Base-by-base conservation (phyloP, 495 filamentous ascomycete genomes). In the Corynascus novoguineensis region DNA sequence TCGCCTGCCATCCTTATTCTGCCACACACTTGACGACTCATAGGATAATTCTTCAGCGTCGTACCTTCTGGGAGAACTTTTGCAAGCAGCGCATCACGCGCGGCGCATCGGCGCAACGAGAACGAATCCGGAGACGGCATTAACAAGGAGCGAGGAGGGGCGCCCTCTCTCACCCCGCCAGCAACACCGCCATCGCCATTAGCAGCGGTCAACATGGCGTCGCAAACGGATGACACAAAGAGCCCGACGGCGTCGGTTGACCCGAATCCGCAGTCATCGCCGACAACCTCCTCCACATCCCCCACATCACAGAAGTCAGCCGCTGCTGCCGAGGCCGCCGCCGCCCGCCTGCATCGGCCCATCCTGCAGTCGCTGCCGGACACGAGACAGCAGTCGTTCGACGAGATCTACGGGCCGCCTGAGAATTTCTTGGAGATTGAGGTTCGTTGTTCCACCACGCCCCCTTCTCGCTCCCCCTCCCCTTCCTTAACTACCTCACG, bases 361-460 rank as follows among this genome's bases (percentile, higher is more conserved):
- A 86, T 79, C 58, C 85, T 91, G 86, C 85, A 89, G 75, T 84
- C 87, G 55, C 85, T 92, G 75, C 88, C 88, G 14, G 87, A 90
- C 72, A 85, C 85, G 64, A 88, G 92, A 60, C 83, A 86, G 69
- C 93, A 98, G 78, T 90, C 86, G 64, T 98, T 96, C 67, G 93
- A 98, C 75, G 93, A 98, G 81, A 96, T 97, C 70, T 98, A 98
- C 71, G 93, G 92, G 5, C 92, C 92, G 14, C 93, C 95, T 15
- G 93, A 98, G 81, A 98, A 98, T 74, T 96, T 97, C 69, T 81
- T 98, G 35, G 93, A 98, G 76, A 95, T 98, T 44, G 95, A 98
- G 75, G 93, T 97, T 63, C 59, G 78, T 69, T 24, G n/a, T 44
- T 7, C 19, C 15, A 17, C 14, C 34, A 37, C 34, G 24, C 34